phyloP scores from a whole-genome alignment of 345 rosid species.

The Camelina laxa region DNA sequence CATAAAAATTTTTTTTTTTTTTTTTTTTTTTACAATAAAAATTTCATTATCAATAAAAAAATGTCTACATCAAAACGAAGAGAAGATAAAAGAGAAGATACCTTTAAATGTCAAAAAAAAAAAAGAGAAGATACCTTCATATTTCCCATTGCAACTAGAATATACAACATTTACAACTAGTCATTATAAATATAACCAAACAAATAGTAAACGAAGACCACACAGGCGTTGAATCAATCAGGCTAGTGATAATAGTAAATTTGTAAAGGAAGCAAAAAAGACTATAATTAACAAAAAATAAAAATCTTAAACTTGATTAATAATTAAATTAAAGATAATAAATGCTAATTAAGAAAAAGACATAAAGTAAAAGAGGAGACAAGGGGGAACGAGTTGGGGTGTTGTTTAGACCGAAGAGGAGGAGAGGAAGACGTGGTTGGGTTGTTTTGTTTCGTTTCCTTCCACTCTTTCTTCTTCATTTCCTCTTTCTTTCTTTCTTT shows the following conservation, averaged over 20 bases:
- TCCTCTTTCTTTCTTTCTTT: constrained; percentile 16
- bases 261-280: constrained; percentile 25
- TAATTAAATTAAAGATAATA: constrained; percentile 17
- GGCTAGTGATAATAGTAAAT: constrained; percentile 31
- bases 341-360: constrained; percentile 41
- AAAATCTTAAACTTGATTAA: constrained; percentile 38
- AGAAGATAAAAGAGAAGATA: constrained; percentile 6
- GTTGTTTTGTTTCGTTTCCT: constrained; percentile 36
- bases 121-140: constrained; percentile 2
- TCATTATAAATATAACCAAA: constrained; percentile 24
- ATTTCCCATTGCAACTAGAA: constrained; percentile 23
- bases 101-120: too few relatives aligned
- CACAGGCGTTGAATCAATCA: constrained; percentile 37
- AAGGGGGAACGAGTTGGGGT: constrained; percentile 34
- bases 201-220: constrained; percentile 24
- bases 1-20: too few relatives aligned
- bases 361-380: constrained; percentile 30
- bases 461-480: constrained; percentile 45
- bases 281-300: constrained; percentile 40
- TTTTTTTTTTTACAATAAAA: too few relatives aligned
- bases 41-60: too few relatives aligned
- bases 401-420: constrained; percentile 14
- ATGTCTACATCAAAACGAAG: background rate
- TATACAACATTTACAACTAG: background rate
- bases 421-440: constrained; percentile 45